phyloP scores from a whole-genome alignment of 257 asterid species.

The Linderniella brevidens region DNA sequence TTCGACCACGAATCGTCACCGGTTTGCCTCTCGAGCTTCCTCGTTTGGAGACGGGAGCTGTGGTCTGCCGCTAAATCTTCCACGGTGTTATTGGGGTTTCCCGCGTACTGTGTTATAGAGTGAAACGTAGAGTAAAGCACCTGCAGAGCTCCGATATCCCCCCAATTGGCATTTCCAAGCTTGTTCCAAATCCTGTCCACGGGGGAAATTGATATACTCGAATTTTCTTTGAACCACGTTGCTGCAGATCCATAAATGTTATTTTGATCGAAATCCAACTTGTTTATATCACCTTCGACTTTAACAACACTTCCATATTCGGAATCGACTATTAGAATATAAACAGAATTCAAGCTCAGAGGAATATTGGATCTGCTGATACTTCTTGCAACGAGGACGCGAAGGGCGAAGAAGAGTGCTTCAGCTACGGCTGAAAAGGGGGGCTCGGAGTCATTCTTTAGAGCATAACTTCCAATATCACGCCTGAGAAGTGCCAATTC shows the following conservation, averaged over 20 bases:
- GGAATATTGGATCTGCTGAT: slow-evolving; percentile 69
- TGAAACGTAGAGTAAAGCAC: slow-evolving; percentile 84
- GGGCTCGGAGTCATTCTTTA: slow-evolving; percentile 28
- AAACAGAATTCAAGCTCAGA: slow-evolving; percentile 52
- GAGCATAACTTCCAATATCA: slow-evolving; percentile 21
- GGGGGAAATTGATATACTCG: slow-evolving; percentile 59
- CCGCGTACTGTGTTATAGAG: slow-evolving; percentile 68
- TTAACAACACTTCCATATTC: slow-evolving; percentile 77
- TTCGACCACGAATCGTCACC: slow-evolving; percentile 40
- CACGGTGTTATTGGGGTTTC: slow-evolving; percentile 48
- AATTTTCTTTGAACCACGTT: slow-evolving; percentile 59
- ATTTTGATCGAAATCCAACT: slow-evolving; percentile 48
- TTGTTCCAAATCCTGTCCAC: slow-evolving; percentile 87
- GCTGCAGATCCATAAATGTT: slow-evolving; percentile 81
- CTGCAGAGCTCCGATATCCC: slow-evolving; percentile 87
- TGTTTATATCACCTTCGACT: slow-evolving; percentile 80
- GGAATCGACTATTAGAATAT: slow-evolving; percentile 67
- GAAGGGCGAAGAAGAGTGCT: slow-evolving; percentile 77
- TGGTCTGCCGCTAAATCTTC: slow-evolving; percentile 99
- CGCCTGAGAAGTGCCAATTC: slow-evolving; percentile 71
- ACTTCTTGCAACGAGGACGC: slow-evolving; percentile 78
- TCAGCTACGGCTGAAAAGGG: slow-evolving; percentile 35
- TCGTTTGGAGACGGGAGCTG: slow-evolving; percentile 71
- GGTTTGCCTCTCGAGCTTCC: slow-evolving; percentile 56
- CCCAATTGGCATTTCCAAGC: slow-evolving; percentile 99